phyloP scores from a whole-genome alignment of 805 yeast genomes.

The Candida ficus region DNA sequence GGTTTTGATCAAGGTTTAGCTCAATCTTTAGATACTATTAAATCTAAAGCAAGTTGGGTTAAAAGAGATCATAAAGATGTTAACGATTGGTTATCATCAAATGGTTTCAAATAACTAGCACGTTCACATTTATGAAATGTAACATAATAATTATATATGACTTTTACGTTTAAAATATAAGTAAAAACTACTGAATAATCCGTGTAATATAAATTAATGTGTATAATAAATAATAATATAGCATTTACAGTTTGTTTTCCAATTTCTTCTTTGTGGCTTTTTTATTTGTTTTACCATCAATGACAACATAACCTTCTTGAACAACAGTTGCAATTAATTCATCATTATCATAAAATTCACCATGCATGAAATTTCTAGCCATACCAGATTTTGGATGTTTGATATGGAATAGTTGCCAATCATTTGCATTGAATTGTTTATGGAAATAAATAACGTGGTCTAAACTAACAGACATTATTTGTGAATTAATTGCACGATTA shows the following conservation, averaged over 20 bases:
- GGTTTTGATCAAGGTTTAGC: constrained; percentile 63
- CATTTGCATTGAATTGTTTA: constrained; percentile 39
- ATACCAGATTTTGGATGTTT: constrained; percentile 44
- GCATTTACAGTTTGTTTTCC: constrained; percentile 3
- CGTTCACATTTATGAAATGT: not conserved
- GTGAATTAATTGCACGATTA: constrained; percentile 38
- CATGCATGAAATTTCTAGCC: constrained; percentile 51
- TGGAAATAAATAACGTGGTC: constrained; percentile 69
- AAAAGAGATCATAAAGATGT: constrained; percentile 48
- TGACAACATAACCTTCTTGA: constrained; percentile 56
- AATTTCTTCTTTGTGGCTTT: not conserved
- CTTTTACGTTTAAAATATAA: too few species aligned
- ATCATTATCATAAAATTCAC: constrained; percentile 45
- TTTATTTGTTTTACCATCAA: constrained; percentile 12
- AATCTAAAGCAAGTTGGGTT: constrained; percentile 54
- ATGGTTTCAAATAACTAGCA: constrained; percentile 20
- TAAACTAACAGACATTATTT: constrained; percentile 51
- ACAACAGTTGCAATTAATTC: constrained; percentile 52
- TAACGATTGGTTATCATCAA: constrained; percentile 41
- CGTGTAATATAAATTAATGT: too few species aligned
- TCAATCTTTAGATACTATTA: constrained; percentile 56
- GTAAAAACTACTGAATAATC: too few species aligned
- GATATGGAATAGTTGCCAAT: constrained; percentile 49
- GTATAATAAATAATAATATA: not conserved
- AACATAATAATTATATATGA: too few species aligned